A percentile compares a stretch with the other conserved stretches of the same genome.
Conservation (phyloP, 129 eudicot genomes). For the Helianthus annuus region HanXRQr2.0-SUNRISE NC_035446.2:17498843-17499342, state of each 20-base stretch:
- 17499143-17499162: neutral
- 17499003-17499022: too few species aligned
- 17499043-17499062: too few species aligned
- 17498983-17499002: too few species aligned
- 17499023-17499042: too few species aligned
- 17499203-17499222: constrained; percentile 23
- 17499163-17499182: constrained; percentile 71
- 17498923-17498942: neutral
- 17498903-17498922: too few species aligned
- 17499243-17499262: neutral
- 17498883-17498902: neutral
- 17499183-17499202: constrained; percentile 86
- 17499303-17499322: constrained; percentile 79
- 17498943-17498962: too few species aligned
- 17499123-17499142: neutral
- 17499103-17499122: neutral
- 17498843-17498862: too few species aligned
- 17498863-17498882: neutral
- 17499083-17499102: too few species aligned
- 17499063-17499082: too few species aligned
- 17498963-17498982: too few species aligned
- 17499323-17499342: constrained; percentile 68
- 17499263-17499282: neutral
- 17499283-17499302: constrained; percentile 34
- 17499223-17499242: too few species aligned